Conservation (phyloP, 2,329 filamentous ascomycete species). For the Fusarium sp. region DNA sequence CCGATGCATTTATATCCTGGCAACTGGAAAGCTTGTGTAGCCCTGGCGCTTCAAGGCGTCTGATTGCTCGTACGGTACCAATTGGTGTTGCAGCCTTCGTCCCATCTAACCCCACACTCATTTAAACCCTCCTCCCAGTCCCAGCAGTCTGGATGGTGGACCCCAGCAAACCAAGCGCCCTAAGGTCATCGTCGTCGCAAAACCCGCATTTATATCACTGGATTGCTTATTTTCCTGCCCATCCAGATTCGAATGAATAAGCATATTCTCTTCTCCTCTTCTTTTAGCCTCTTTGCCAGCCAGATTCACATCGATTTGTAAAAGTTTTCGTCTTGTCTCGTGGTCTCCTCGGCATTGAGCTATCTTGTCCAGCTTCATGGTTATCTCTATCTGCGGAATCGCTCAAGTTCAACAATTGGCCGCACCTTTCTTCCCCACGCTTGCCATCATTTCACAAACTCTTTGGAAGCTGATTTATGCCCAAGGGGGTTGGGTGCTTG, state of each 20-base stretch:
- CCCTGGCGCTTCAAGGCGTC: slow-evolving; percentile 40
- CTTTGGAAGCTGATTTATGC: slow-evolving; percentile 21
- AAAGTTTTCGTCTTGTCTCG: slow-evolving; percentile 7
- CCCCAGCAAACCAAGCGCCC: slow-evolving; percentile 33
- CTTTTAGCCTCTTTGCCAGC: slow-evolving; percentile 10
- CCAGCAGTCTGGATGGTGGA: slow-evolving; percentile 38
- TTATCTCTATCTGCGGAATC: slow-evolving; percentile 6
- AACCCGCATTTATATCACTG: slow-evolving; percentile 34
- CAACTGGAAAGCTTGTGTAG: slow-evolving; percentile 41
- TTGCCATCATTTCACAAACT: slow-evolving; percentile 14
- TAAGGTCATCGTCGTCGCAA: slow-evolving; percentile 36
- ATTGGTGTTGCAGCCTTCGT: slow-evolving; percentile 42
- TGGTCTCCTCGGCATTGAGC: slow-evolving; percentile 16
- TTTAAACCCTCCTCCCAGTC: slow-evolving; percentile 43
- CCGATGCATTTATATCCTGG: slow-evolving; percentile 28
- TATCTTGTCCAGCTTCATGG: slow-evolving; percentile 3
- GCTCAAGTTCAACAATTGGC: neutral
- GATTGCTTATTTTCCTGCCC: slow-evolving; percentile 17
- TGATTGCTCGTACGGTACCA: slow-evolving; percentile 43
- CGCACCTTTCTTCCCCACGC: slow-evolving; percentile 5
- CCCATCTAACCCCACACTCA: slow-evolving; percentile 46
- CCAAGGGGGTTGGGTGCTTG: slow-evolving; percentile 31
- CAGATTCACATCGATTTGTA: slow-evolving; percentile 6
- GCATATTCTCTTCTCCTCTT: neutral
- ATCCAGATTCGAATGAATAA: slow-evolving; percentile 10